These are phyloP conservation scores for Apiospora hydei DNA, from an alignment of 2,329 filamentous ascomycete species.

Conservation along the genomic window DNA sequence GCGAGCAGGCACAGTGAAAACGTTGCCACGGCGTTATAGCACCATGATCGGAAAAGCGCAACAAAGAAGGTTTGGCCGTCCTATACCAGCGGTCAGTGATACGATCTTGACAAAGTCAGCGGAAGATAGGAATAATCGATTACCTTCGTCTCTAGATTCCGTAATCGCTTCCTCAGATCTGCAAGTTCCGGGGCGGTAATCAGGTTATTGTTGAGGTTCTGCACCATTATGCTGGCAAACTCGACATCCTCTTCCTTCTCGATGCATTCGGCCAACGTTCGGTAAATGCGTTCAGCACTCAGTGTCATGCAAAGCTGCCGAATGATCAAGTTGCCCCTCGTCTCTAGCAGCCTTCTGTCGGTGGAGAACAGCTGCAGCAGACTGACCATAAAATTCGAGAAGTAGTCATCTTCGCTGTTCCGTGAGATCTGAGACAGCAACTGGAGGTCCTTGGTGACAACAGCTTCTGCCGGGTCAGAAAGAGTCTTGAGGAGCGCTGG, in stretches of 20 bases:
- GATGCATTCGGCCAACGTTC: conserved; percentile 93
- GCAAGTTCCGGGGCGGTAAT: conserved; percentile 95
- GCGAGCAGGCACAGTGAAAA: conserved; percentile 95
- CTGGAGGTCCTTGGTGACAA: conserved; percentile 93
- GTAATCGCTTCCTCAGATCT: conserved; percentile 86
- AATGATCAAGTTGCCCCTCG: conserved; percentile 93
- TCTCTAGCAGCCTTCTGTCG: conserved; percentile 88
- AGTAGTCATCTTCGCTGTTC: conserved; percentile 97
- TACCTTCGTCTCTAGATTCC: conserved; percentile 88
- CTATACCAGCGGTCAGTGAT: conserved; percentile 48
- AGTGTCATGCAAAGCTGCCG: conserved; percentile 91
- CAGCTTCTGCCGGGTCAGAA: conserved; percentile 92
- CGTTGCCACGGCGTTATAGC: conserved; percentile 96
- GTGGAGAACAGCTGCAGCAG: conserved; percentile 94
- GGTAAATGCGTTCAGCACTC: conserved; percentile 93
- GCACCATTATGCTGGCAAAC: conserved; percentile 99
- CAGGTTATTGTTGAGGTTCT: conserved; percentile 98
- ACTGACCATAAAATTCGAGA: conserved; percentile 98
- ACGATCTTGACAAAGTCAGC: neutral
- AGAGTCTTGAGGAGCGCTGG: conserved; percentile 94
- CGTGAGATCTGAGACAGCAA: conserved; percentile 94
- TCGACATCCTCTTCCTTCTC: conserved; percentile 98
- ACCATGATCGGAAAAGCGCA: conserved; percentile 94
- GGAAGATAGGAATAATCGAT: neutral
- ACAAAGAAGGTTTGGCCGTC: conserved; percentile 97